Percentiles rank a stretch among this genome's conserved stretches.
Conservation (phyloP, 331 rosid species). For the Pyracantha coccinea region DNA sequence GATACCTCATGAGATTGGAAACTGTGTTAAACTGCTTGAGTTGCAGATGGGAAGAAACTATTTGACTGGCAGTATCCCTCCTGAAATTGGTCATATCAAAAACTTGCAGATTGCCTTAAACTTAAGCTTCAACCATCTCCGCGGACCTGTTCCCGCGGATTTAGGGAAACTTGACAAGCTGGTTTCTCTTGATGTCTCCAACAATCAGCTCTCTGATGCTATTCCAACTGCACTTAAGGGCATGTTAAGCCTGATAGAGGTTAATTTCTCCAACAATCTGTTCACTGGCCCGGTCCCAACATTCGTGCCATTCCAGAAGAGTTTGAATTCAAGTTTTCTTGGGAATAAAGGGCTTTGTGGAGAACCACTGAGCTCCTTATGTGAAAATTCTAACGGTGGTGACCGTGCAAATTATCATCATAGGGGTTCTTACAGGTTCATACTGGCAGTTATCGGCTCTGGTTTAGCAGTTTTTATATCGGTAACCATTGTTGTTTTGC, state of each 20-base stretch:
- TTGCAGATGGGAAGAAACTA: slow-evolving; percentile 82
- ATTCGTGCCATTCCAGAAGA: slow-evolving; percentile 88
- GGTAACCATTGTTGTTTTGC: slow-evolving; percentile 75
- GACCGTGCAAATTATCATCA: slow-evolving; percentile 53
- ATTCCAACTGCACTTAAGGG: slow-evolving; percentile 84
- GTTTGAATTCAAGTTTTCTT: slow-evolving; percentile 69
- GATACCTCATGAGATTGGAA: slow-evolving; percentile 90
- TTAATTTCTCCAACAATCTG: slow-evolving; percentile 89
- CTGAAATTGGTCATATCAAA: slow-evolving; percentile 90
- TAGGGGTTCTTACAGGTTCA: slow-evolving; percentile 82
- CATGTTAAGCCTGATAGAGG: slow-evolving; percentile 96
- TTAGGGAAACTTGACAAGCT: slow-evolving; percentile 93
- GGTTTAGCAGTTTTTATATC: slow-evolving; percentile 82
- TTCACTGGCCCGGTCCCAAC: slow-evolving; percentile 73
- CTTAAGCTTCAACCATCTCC: slow-evolving; percentile 88
- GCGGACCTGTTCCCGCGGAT: slow-evolving; percentile 71
- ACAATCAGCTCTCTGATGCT: slow-evolving; percentile 67
- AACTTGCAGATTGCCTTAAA: slow-evolving; percentile 94
- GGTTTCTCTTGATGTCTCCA: slow-evolving; percentile 87
- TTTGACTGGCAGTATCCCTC: slow-evolving; percentile 79
- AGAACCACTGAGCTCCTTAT: slow-evolving; percentile 64
- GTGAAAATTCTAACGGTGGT: slow-evolving; percentile 40
- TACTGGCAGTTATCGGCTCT: slow-evolving; percentile 83
- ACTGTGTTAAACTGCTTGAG: slow-evolving; percentile 75
- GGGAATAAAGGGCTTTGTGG: slow-evolving; percentile 94